Percentiles rank a stretch among this genome's conserved stretches.
Evolutionary conservation across 306 rosid species (phyloP).

Genomic region (Prunus dulcis): DNA sequence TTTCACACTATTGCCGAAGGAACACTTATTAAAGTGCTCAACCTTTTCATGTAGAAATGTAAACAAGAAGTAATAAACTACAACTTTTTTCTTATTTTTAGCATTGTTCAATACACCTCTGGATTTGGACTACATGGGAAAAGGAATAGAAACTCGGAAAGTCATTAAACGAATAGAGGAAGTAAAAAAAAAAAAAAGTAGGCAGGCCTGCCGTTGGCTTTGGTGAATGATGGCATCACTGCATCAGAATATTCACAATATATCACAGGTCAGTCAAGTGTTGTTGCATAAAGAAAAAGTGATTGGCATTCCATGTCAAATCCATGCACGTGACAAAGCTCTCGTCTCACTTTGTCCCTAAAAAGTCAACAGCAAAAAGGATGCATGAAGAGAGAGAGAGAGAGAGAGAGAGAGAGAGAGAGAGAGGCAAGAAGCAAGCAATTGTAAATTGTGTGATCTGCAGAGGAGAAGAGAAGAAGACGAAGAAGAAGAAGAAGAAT

Average conservation of each 20-base stretch:
- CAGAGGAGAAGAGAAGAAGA: background rate
- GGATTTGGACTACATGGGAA: background rate
- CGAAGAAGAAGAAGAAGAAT: slow-evolving; percentile 8
- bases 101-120: background rate
- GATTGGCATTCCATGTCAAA: slow-evolving; percentile 49
- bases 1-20: too few relatives aligned
- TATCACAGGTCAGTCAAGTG: background rate
- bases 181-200: background rate
- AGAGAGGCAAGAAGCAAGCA: too few relatives aligned
- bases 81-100: background rate
- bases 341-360: background rate
- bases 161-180: background rate
- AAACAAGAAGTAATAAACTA: too few relatives aligned
- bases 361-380: slow-evolving; percentile 40
- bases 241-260: slow-evolving; percentile 45
- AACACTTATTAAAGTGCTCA: too few relatives aligned
- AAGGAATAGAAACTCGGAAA: background rate
- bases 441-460: too few relatives aligned
- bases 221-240: slow-evolving; percentile 3
- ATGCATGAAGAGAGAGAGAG: background rate
- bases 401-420: too few relatives aligned
- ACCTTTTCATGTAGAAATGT: too few relatives aligned
- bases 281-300: slow-evolving; percentile 9
- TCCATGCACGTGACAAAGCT: slow-evolving; percentile 68
- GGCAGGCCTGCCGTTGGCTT: background rate